Base-by-base conservation (phyloP, 169 alveolate genomes). In the Prorocentrum cordatum region DNA sequence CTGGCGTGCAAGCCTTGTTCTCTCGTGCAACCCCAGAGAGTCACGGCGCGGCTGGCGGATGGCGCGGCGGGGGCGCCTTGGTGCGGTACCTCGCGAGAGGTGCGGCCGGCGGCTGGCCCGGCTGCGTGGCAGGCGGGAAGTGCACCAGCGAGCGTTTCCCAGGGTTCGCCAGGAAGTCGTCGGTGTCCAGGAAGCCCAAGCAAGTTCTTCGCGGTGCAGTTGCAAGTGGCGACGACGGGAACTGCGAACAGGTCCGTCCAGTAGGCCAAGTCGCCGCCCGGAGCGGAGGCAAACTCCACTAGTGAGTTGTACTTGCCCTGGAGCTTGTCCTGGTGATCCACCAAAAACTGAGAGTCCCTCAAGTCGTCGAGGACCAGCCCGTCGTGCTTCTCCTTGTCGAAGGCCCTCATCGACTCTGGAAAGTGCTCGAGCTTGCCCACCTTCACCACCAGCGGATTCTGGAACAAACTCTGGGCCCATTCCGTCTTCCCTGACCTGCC, bases 291-390 rank as follows among this genome's bases (percentile, higher is more conserved):
- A 16, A 72, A 72, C 20, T 72, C 83, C 9, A 72, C 39, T 3
- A 66, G 66, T 26, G 39, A n/a, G 33, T 72, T 67, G 26, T 72
- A 72, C 10, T 72, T 72, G 32, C 83, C 83, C n/a, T 72, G 83
- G 1, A 72, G 35, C 33, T 72, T 72, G 12, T 72, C 83, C n/a
- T 68, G 80, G 29, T 68, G 80, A 6, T 3, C 7, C 32, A 36
- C 80, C 10, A 36, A 10, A 32, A 68, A 72, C 22, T 45, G 47
- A 20, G 47, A 31, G 36, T 72, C 83, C 31, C 83, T 18, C 62
- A 71, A 42, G 29, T 39, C 83, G 39, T 71, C 83, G 29, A 68
- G 29, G 61, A 68, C 38, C 16, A 68, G 0, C 39, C 62, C 80
- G 12, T 68, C 61, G 26, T 68, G 80, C 0, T 16, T 2, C 18